Evolutionary conservation across 768 basidiomycete species (phyloP).

Genomic region (Trametes villosa): DNA sequence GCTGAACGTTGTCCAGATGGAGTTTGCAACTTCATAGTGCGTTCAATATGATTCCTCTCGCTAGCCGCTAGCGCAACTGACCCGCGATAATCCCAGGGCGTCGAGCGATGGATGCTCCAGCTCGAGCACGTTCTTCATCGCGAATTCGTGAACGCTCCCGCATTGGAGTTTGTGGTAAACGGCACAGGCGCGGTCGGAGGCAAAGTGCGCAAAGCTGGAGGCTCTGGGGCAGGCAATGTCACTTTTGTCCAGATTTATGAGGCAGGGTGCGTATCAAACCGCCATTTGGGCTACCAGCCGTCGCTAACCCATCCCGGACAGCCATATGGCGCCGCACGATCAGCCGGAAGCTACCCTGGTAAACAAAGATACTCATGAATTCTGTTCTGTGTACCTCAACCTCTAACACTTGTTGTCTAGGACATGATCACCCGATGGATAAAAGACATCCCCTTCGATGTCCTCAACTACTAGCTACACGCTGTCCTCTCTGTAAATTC

Average conservation of each 20-base stretch:
- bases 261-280: constrained; percentile 43
- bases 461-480: not conserved
- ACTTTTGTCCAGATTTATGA: constrained; percentile 54
- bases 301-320: not conserved
- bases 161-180: constrained; percentile 40
- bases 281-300: not conserved
- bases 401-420: not conserved
- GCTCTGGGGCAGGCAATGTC: constrained; percentile 47
- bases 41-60: not conserved
- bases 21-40: constrained; percentile 45
- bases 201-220: constrained; percentile 46
- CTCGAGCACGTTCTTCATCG: constrained; percentile 45
- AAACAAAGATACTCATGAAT: not conserved
- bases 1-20: constrained; percentile 21
- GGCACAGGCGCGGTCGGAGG: constrained; percentile 43
- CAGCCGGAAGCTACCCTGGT: constrained; percentile 17
- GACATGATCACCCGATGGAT: constrained; percentile 19
- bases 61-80: too few relatives aligned
- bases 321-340: constrained; percentile 16
- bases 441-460: constrained; percentile 8
- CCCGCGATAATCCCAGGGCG: constrained; percentile 36
- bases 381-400: not conserved
- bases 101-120: constrained; percentile 45
- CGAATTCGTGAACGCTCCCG: constrained; percentile 40
- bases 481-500: too few relatives aligned